These are phyloP conservation scores for Quercus mongolica DNA, from an alignment of 306 rosid genomes.

Conservation along the genomic window DNA sequence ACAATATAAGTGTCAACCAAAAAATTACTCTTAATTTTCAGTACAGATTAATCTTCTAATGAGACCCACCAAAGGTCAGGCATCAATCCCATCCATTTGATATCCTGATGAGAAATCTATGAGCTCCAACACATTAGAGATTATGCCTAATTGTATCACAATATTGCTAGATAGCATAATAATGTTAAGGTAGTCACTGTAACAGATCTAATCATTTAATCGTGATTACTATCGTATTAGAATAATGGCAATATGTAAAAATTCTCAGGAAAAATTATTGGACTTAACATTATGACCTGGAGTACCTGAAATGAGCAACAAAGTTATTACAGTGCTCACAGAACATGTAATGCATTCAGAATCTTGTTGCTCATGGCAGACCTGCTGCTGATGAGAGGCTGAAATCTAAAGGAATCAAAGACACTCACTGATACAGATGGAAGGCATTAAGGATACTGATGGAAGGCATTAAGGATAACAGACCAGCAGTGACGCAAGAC, in stretches of 20 bases:
- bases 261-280: not conserved
- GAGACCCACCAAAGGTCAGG: not conserved
- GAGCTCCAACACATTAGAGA: not conserved
- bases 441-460: no score
- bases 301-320: not conserved
- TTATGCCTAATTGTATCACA: not conserved
- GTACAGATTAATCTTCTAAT: not conserved
- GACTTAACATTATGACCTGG: not conserved
- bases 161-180: not conserved
- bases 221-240: not conserved
- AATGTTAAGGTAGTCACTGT: not conserved
- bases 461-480: not conserved
- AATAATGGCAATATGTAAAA: not conserved
- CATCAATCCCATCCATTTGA: not conserved
- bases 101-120: not conserved
- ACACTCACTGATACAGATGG: no score
- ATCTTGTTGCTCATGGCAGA: not conserved
- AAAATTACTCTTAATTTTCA: not conserved
- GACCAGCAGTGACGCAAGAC: not conserved
- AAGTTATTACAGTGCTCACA: not conserved
- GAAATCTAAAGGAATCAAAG: no score
- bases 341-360: slow-evolving; percentile 2
- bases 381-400: no score
- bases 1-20: not conserved
- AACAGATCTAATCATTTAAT: not conserved